phyloP scores from a whole-genome alignment of 2,329 filamentous ascomycete species.

The Acephala macrosclerotiorum region DNA sequence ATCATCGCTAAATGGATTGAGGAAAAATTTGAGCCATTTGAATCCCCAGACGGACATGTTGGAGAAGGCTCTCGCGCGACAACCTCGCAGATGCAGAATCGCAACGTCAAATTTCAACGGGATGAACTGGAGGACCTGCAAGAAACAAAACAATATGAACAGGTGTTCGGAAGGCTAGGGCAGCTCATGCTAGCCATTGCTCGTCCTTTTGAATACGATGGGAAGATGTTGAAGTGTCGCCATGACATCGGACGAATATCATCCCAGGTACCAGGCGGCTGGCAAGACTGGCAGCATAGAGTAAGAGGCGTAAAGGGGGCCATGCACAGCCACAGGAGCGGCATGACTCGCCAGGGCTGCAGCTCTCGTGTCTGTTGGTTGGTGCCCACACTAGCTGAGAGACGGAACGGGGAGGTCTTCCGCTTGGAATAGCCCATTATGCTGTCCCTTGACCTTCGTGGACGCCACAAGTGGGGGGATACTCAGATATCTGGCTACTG shows the following conservation, averaged over 20 bases:
- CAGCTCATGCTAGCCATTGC: neutral
- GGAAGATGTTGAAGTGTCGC: neutral
- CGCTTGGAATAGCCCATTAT: neutral
- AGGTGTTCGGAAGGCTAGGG: neutral
- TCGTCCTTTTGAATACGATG: neutral
- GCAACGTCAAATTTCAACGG: neutral
- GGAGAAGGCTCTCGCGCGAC: neutral
- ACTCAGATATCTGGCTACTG: too few relatives aligned
- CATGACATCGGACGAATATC: neutral
- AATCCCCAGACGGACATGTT: slow-evolving; percentile 36
- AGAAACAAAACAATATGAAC: neutral
- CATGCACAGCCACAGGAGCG: slow-evolving; percentile 10
- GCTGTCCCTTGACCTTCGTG: neutral
- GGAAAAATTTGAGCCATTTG: slow-evolving; percentile 35
- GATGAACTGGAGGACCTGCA: neutral
- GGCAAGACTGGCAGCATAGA: slow-evolving; percentile 3
- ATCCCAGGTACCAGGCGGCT: slow-evolving; percentile 1
- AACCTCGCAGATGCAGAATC: neutral
- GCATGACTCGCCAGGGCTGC: neutral
- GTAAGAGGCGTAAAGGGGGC: neutral
- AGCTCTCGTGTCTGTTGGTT: neutral
- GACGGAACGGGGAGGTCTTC: neutral
- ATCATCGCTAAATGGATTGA: slow-evolving; percentile 34
- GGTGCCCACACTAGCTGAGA: neutral
- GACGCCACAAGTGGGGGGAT: neutral